These are phyloP conservation scores for Cicer cuneatum DNA, from an alignment of 306 rosid species.

Conservation along the genomic window DNA sequence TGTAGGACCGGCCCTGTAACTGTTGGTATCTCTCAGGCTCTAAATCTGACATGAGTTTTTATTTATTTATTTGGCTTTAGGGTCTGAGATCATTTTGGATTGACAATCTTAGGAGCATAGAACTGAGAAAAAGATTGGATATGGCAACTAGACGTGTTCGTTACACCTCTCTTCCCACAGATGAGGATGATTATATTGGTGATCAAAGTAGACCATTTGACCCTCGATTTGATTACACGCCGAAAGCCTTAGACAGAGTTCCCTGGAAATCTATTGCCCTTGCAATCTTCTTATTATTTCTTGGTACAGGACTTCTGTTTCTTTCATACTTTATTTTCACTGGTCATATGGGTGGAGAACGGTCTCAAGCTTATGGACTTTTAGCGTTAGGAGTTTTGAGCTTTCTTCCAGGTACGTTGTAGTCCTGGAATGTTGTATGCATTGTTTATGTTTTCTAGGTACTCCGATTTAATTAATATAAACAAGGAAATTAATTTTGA, in stretches of 20 bases:
- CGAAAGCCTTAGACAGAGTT: conserved; percentile 75
- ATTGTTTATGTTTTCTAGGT: conserved; percentile 18
- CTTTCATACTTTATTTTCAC: conserved; percentile 83
- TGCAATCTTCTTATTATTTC: conserved; percentile 78
- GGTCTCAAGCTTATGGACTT: conserved; percentile 91
- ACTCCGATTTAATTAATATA: conserved; percentile 16
- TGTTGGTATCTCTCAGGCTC: conserved; percentile 19
- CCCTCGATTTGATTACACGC: conserved; percentile 88
- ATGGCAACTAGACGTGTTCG: conserved; percentile 81
- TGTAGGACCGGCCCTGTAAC: neutral
- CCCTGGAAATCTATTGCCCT: conserved; percentile 96
- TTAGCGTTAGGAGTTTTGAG: conserved; percentile 80
- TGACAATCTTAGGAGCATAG: conserved; percentile 15
- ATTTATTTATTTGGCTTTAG: conserved; percentile 20
- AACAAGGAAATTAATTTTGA: conserved; percentile 16
- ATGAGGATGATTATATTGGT: conserved; percentile 61
- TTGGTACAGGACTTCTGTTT: conserved; percentile 76
- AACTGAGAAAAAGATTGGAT: conserved; percentile 30
- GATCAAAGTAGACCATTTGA: conserved; percentile 55
- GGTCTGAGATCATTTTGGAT: conserved; percentile 19
- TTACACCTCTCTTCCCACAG: conserved; percentile 64
- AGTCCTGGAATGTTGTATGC: conserved; percentile 12
- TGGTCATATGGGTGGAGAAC: conserved; percentile 96
- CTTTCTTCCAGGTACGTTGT: conserved; percentile 86
- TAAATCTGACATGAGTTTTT: conserved; percentile 16